Evolutionary conservation across 768 basidiomycete genomes (phyloP).

Genomic region (Jaapia argillacea): DNA sequence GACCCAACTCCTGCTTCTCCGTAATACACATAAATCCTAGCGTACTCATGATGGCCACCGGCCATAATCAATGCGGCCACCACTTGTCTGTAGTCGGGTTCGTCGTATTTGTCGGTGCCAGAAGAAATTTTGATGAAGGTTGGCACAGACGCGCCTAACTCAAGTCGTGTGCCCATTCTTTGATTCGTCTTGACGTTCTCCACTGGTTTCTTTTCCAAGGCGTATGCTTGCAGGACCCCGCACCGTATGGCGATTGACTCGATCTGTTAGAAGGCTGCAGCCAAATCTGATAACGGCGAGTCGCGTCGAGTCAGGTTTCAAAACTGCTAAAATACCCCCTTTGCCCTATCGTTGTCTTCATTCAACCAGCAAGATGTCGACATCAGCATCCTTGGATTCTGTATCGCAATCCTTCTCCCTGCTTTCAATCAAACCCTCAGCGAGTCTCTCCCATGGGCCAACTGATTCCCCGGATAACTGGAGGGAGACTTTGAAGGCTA

Average conservation of each 20-base stretch:
- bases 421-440: conserved; percentile 45
- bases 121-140: no score
- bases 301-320: conserved; percentile 15
- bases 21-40: no score
- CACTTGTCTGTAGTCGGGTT: no score
- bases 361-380: background rate
- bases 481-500: conserved; percentile 58
- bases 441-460: conserved; percentile 44
- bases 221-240: background rate
- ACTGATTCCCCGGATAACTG: conserved; percentile 67
- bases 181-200: no score
- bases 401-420: conserved; percentile 32
- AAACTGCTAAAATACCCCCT: conserved; percentile 9
- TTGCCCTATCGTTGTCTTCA: no score
- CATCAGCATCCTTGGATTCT: conserved; percentile 26
- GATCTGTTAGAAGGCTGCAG: background rate
- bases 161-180: no score
- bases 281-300: conserved; percentile 16
- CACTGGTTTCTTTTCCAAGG: background rate
- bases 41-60: no score
- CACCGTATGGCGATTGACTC: background rate
- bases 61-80: no score
- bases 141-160: no score
- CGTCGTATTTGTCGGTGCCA: no score
- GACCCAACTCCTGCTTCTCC: no score